These are phyloP conservation scores for Mycena sp. DNA, from an alignment of 1,284 basidiomycete genomes.

Conservation along the genomic window DNA sequence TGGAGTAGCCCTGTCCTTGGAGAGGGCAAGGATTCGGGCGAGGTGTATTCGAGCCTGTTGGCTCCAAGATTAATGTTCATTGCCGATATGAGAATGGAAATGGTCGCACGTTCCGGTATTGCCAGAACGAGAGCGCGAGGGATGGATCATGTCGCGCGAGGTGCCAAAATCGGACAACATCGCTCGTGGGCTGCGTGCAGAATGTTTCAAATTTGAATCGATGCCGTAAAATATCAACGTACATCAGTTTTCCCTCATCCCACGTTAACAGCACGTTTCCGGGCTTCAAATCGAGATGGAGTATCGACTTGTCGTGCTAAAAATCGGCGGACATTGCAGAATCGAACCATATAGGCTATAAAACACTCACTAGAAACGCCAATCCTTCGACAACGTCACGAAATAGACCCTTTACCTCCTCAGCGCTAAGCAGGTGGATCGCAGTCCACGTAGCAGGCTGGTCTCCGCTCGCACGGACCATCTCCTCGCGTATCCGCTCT, in stretches of 20 bases:
- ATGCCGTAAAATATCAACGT: constrained; percentile 35
- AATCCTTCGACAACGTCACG: constrained; percentile 82
- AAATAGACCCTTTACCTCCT: constrained; percentile 83
- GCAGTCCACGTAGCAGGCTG: constrained; percentile 61
- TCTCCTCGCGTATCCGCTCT: constrained; percentile 63
- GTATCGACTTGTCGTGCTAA: constrained; percentile 85
- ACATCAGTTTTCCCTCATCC: constrained; percentile 90
- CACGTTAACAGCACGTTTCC: constrained; percentile 93
- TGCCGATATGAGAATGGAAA: too few relatives aligned
- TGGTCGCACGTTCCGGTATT: constrained; percentile 93
- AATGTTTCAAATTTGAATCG: background rate
- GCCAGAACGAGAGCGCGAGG: constrained; percentile 76
- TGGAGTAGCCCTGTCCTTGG: constrained; percentile 71
- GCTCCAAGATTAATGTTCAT: background rate
- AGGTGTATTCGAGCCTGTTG: constrained; percentile 77
- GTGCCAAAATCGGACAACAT: constrained; percentile 97
- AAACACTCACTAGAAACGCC: constrained; percentile 77
- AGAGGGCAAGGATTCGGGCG: constrained; percentile 86
- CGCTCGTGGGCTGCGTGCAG: constrained; percentile 69
- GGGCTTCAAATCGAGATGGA: constrained; percentile 85
- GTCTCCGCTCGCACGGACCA: constrained; percentile 39
- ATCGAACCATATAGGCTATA: background rate
- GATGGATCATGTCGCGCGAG: constrained; percentile 86
- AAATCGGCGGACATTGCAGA: background rate
- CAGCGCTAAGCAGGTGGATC: constrained; percentile 82